A percentile compares a stretch with the other conserved stretches of the same genome.
Conservation (phyloP, 192 early-diverging fungal species). For the Phlyctochytrium planicorne region DNA sequence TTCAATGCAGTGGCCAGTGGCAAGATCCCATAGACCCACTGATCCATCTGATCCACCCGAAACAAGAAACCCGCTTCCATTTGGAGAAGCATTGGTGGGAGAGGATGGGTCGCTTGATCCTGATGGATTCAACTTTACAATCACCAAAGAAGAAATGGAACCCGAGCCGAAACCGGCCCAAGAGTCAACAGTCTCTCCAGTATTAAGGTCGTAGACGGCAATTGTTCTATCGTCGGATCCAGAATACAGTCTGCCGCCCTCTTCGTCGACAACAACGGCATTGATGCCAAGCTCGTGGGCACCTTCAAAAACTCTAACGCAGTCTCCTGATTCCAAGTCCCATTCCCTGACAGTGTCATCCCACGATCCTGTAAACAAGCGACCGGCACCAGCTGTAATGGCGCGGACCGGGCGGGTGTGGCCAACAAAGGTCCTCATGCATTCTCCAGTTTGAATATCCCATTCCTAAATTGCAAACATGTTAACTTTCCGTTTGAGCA, state of each 20-base stretch:
- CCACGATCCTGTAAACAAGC: conserved; percentile 30
- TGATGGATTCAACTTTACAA: background rate
- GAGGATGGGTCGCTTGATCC: background rate
- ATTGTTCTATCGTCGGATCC: conserved; percentile 25
- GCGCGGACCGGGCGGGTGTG: conserved; percentile 25
- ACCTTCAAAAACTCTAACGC: conserved; percentile 12
- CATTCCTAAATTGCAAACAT: conserved; percentile 5
- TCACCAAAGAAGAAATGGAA: background rate
- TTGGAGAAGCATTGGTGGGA: background rate
- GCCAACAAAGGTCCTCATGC: conserved; percentile 25
- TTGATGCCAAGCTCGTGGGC: conserved; percentile 18
- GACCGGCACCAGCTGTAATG: conserved; percentile 13
- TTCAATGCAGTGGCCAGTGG: conserved; percentile 11
- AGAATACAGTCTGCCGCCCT: conserved; percentile 23
- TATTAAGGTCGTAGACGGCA: conserved; percentile 22
- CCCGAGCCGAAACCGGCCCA: conserved; percentile 12
- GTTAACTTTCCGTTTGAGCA: conserved; percentile 1
- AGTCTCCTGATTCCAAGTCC: conserved; percentile 20
- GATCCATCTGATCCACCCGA: conserved; percentile 8
- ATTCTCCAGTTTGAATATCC: conserved; percentile 18
- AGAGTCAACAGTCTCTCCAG: conserved; percentile 13
- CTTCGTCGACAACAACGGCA: conserved; percentile 17
- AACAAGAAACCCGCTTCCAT: conserved; percentile 5
- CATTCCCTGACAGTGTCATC: conserved; percentile 34
- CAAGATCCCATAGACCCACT: conserved; percentile 7